Evolutionary conservation across 1,284 basidiomycete species (phyloP), one percentile per base, ranked within the genome.

Genomic region (Pholiota adiposa): DNA sequence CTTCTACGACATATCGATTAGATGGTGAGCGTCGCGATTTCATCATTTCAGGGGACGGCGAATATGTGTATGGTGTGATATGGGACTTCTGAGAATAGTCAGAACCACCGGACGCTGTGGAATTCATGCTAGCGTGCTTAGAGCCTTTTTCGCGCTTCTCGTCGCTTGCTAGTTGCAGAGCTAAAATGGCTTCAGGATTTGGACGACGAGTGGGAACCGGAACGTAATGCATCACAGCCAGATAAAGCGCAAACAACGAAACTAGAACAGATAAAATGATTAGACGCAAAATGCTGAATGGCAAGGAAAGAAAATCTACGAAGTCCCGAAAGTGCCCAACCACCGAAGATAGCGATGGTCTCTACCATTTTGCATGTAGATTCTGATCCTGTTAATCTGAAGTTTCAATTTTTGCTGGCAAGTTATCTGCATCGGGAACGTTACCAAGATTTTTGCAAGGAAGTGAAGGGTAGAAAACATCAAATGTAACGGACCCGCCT

Each of bases 371-470:
- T 69, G 64, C 81, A 82, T 21, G 69, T 67, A 4, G 65, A 51
- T 50, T 65, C 62, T 23, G 73, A 72, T 31, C 72, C 79, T 80
- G 33, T 5, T 56, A n/a, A 14, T 40, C 11, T n/a, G 4, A 11
- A 23, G 33, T 40, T 33, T 60, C 33, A 59, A 51, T 51, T 19
- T 33, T 40, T 29, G 19, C 7, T 23, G 14, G 31, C 53, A 21
- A 16, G 19, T 33, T 16, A 4, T 54, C 19, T 52, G 50, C 18
- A 12, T n/a, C 18, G 29, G 7, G 48, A 34, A 31, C 61, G 67
- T 62, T 62, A 82, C 81, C 71, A 56, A 81, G 73, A 44, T 74
- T 73, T 44, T 69, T 67, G 63, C 82, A 83, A 29, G 79, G 77
- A 65, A 82, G 71, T 2, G 65, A 65, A 44, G 70, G 64, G 19